These are phyloP conservation scores for Sphagnum tenellum DNA, from an alignment of 225 moss, liverwort and hornwort species.

Conservation along the genomic window DNA sequence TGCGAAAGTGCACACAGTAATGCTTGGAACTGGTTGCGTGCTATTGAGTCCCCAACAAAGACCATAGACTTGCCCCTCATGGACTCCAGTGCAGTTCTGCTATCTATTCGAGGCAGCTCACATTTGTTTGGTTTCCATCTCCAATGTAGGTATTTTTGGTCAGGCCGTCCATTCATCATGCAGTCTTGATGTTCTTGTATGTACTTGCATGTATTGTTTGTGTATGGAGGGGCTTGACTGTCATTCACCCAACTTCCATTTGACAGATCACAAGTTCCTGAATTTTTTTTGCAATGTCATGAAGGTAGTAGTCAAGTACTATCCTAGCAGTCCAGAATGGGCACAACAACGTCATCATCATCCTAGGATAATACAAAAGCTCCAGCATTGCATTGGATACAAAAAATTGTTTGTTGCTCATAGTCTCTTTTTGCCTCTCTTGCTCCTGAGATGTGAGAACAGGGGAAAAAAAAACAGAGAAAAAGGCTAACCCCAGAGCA, in stretches of 20 bases:
- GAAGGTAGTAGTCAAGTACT: too few species aligned
- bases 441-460: too few species aligned
- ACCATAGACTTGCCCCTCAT: slow-evolving; percentile 45
- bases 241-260: slow-evolving; percentile 67
- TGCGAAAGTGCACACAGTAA: slow-evolving; percentile 57
- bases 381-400: too few species aligned
- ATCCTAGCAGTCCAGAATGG: too few species aligned
- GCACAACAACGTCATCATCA: too few species aligned
- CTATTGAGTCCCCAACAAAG: slow-evolving; percentile 76
- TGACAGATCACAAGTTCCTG: slow-evolving; percentile 37
- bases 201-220: slow-evolving; percentile 46
- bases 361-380: too few species aligned
- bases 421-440: too few species aligned
- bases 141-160: slow-evolving; percentile 48
- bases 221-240: slow-evolving; percentile 40
- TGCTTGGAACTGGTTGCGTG: slow-evolving; percentile 75
- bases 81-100: slow-evolving; percentile 23
- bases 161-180: slow-evolving; percentile 54
- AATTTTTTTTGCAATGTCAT: too few species aligned
- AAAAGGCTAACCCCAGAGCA: too few species aligned
- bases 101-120: slow-evolving; percentile 42
- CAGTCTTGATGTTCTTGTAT: slow-evolving; percentile 58
- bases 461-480: too few species aligned
- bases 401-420: too few species aligned
- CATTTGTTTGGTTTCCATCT: slow-evolving; percentile 67